These are phyloP conservation scores for Beauveria brongniartii DNA, from an alignment of 2,329 filamentous ascomycete species.

Conservation along the genomic window DNA sequence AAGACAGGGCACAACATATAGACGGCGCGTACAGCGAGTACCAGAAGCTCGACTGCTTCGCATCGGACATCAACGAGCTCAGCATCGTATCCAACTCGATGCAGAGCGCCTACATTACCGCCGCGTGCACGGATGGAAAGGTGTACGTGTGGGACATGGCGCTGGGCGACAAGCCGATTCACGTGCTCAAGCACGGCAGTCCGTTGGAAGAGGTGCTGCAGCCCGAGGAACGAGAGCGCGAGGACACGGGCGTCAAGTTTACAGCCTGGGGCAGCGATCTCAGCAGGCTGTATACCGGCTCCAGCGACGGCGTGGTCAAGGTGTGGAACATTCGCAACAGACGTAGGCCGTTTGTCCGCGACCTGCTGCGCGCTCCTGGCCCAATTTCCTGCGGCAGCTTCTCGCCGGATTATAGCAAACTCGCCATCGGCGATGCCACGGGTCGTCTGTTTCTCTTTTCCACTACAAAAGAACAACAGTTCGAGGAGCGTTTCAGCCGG, in stretches of 20 bases:
- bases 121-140: slow-evolving; percentile 52
- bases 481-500: slow-evolving; percentile 25
- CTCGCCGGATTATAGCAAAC: slow-evolving; percentile 44
- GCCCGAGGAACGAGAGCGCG: slow-evolving; percentile 39
- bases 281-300: slow-evolving; percentile 55
- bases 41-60: slow-evolving; percentile 50
- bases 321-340: slow-evolving; percentile 51
- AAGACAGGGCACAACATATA: slow-evolving; percentile 19
- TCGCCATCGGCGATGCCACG: slow-evolving; percentile 53
- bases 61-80: slow-evolving; percentile 55
- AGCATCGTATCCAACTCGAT: slow-evolving; percentile 48
- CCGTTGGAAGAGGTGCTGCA: slow-evolving; percentile 28
- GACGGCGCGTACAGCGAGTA: slow-evolving; percentile 32
- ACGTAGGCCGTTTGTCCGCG: slow-evolving; percentile 38
- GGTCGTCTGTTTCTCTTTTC: slow-evolving; percentile 51
- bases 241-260: slow-evolving; percentile 57
- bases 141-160: slow-evolving; percentile 58
- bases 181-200: slow-evolving; percentile 45
- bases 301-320: slow-evolving; percentile 54
- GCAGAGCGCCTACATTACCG: slow-evolving; percentile 46
- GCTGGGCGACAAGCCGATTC: slow-evolving; percentile 45
- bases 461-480: slow-evolving; percentile 35
- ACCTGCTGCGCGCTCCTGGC: slow-evolving; percentile 45
- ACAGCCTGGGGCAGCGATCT: slow-evolving; percentile 50
- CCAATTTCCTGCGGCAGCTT: slow-evolving; percentile 52